phyloP scores from a whole-genome alignment of 129 eudicot genomes.

The Helichrysum umbraculigerum region DNA sequence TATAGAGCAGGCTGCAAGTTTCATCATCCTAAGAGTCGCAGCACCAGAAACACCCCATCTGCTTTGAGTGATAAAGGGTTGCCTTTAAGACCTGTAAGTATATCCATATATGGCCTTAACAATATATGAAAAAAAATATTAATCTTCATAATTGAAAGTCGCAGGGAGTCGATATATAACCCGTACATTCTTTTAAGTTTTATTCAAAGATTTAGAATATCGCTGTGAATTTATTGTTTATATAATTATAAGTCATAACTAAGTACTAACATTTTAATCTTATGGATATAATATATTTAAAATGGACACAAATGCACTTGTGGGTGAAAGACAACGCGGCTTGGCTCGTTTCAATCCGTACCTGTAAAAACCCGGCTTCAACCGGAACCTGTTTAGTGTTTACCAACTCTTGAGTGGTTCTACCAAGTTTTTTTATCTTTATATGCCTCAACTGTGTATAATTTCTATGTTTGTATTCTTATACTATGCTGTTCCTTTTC shows the following conservation, averaged over 20 bases:
- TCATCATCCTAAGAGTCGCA: slow-evolving; percentile 75
- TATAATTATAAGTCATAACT: no score
- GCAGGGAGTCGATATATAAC: not conserved
- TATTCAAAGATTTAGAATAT: not conserved
- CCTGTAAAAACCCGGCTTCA: no score
- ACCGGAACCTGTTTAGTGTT: no score
- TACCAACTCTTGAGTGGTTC: no score
- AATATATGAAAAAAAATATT: not conserved
- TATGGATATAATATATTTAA: not conserved
- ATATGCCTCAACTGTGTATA: not conserved
- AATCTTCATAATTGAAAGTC: not conserved
- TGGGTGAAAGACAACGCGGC: not conserved
- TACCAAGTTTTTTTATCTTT: not conserved
- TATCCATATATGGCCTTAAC: slow-evolving; percentile 14
- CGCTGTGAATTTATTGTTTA: no score
- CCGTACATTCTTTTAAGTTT: not conserved
- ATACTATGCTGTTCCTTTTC: slow-evolving; percentile 7
- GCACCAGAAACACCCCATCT: slow-evolving; percentile 35
- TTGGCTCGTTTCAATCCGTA: not conserved
- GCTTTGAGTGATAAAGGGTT: slow-evolving; percentile 74
- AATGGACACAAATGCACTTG: not conserved
- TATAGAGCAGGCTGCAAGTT: slow-evolving; percentile 68
- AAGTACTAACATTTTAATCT: not conserved
- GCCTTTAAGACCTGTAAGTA: slow-evolving; percentile 94
- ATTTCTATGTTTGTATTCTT: not conserved